A percentile compares a stretch with the other conserved stretches of the same genome.
phyloP scores from a whole-genome alignment of 2,329 filamentous ascomycete species.

The Ophiognomonia clavigignenti-juglandacearum region DNA sequence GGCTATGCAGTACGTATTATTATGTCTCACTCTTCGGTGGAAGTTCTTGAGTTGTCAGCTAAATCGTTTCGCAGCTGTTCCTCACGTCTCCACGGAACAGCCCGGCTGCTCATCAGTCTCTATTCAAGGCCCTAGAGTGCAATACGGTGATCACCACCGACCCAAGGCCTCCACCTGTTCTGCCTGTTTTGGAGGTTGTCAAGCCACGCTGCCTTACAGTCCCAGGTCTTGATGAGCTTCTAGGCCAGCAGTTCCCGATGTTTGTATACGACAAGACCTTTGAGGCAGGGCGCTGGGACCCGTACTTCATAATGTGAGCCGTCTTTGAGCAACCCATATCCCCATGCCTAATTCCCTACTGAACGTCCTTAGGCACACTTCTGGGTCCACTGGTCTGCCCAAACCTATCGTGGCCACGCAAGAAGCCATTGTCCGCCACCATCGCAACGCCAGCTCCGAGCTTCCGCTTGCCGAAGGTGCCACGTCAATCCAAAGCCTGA shows the following conservation, averaged over 20 bases:
- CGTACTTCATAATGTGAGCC: slow-evolving; percentile 23
- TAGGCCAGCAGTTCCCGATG: slow-evolving; percentile 15
- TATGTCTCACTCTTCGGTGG: no score
- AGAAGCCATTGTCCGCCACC: slow-evolving; percentile 18
- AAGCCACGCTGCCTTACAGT: slow-evolving; percentile 20
- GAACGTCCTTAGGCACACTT: slow-evolving; percentile 22
- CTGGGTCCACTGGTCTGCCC: slow-evolving; percentile 26
- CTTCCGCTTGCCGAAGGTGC: slow-evolving; percentile 1
- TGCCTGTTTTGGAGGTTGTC: slow-evolving; percentile 21
- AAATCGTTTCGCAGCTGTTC: slow-evolving; percentile 21
- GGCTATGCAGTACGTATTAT: slow-evolving; percentile 20
- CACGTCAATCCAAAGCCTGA: slow-evolving; percentile 19
- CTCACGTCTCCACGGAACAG: slow-evolving; percentile 34
- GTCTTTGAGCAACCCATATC: no score
- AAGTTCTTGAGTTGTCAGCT: no score
- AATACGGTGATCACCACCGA: slow-evolving; percentile 24
- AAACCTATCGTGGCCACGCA: slow-evolving; percentile 27
- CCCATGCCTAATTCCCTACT: no score
- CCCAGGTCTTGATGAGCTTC: slow-evolving; percentile 26
- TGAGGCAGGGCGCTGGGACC: slow-evolving; percentile 17
- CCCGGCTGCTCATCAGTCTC: slow-evolving; percentile 24
- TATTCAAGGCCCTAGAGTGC: slow-evolving; percentile 27
- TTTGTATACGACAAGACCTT: slow-evolving; percentile 18
- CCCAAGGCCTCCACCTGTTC: slow-evolving; percentile 19
- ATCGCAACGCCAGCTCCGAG: slow-evolving; percentile 7